Evolutionary conservation across 441 rosid genomes (phyloP).

Genomic region (Brassica hybrid): DNA sequence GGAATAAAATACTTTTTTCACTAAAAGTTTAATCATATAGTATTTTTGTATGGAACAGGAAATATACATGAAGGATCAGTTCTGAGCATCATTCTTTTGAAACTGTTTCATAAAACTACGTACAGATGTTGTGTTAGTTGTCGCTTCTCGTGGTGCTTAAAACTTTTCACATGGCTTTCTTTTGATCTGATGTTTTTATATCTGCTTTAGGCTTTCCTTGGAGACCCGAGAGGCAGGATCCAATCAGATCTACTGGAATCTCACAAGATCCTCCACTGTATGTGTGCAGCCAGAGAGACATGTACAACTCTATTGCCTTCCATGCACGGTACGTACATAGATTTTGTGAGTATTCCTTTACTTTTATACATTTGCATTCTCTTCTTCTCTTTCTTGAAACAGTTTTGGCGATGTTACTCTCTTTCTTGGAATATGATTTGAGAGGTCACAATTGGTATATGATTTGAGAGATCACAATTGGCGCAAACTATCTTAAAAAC

Average conservation of each 20-base stretch:
- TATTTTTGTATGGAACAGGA: slow-evolving; percentile 55
- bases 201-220: slow-evolving; percentile 88
- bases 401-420: too few species aligned
- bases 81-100: slow-evolving; percentile 17
- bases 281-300: slow-evolving; percentile 66
- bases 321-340: slow-evolving; percentile 84
- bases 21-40: background rate
- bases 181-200: too few species aligned
- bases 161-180: too few species aligned
- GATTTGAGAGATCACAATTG: too few species aligned
- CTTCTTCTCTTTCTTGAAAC: too few species aligned
- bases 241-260: slow-evolving; percentile 87
- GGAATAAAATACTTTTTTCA: too few species aligned
- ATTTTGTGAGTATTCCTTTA: slow-evolving; percentile 64
- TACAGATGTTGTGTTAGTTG: background rate
- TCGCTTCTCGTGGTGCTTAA: slow-evolving; percentile 24
- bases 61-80: slow-evolving; percentile 39
- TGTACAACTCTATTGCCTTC: slow-evolving; percentile 57
- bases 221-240: slow-evolving; percentile 88
- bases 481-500: too few species aligned
- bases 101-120: background rate
- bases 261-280: slow-evolving; percentile 61
- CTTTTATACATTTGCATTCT: background rate
- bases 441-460: too few species aligned
- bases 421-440: too few species aligned